These are phyloP conservation scores for Diplodia sapinea DNA, from an alignment of 2,329 filamentous ascomycete genomes.

Conservation along the genomic window DNA sequence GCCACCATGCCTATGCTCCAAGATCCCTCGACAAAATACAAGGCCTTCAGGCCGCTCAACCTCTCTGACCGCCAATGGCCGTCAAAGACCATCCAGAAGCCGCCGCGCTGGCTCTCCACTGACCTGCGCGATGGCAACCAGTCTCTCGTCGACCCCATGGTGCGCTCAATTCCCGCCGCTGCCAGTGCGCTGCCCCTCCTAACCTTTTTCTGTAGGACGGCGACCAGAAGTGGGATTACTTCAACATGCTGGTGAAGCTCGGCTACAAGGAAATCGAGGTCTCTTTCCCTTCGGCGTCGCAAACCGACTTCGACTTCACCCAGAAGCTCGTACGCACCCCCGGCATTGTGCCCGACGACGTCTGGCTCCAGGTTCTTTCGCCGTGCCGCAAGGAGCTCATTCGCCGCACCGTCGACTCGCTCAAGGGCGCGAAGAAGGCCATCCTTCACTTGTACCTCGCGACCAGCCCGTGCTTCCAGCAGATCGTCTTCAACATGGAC, in stretches of 20 bases:
- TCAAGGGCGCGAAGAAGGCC: constrained; percentile 89
- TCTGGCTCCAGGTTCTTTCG: constrained; percentile 88
- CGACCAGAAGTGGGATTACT: constrained; percentile 93
- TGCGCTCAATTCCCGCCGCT: constrained; percentile 49
- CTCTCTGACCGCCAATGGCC: constrained; percentile 82
- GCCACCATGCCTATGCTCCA: constrained; percentile 63
- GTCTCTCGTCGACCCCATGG: constrained; percentile 91
- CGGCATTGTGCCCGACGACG: constrained; percentile 82
- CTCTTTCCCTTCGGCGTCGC: constrained; percentile 91
- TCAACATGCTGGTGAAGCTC: constrained; percentile 88
- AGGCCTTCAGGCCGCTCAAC: constrained; percentile 68
- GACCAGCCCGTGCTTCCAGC: constrained; percentile 93
- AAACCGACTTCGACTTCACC: constrained; percentile 96
- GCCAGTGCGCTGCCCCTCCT: not conserved
- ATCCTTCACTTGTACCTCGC: constrained; percentile 96
- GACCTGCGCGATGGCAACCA: constrained; percentile 94
- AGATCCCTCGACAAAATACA: constrained; percentile 79
- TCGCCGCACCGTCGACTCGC: constrained; percentile 82
- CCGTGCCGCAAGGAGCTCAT: constrained; percentile 94
- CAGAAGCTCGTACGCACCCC: constrained; percentile 84
- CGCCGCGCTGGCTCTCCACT: constrained; percentile 88
- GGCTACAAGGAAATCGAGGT: constrained; percentile 99
- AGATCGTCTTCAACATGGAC: constrained; percentile 85
- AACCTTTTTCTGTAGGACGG: constrained; percentile 66
- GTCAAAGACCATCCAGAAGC: constrained; percentile 77